Conservation (phyloP, 352 stramenopile species). For the Phytophthora capsici region DNA sequence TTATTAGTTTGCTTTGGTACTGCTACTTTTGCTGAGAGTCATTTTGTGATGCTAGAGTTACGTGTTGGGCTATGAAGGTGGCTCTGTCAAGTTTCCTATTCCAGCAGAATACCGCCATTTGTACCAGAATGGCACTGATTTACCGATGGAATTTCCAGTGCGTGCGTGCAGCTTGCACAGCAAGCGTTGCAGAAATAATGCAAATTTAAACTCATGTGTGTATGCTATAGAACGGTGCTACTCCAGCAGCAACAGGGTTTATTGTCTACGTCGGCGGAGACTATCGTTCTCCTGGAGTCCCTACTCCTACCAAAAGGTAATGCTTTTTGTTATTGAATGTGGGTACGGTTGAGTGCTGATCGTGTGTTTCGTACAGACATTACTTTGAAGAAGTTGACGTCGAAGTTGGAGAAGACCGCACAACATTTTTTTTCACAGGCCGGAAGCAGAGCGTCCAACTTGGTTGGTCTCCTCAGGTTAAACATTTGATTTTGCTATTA, state of each 20-base stretch:
- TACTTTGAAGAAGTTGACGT: constrained; percentile 81
- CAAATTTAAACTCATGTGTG: not conserved
- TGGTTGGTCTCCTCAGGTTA: constrained; percentile 84
- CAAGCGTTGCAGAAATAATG: too few relatives aligned
- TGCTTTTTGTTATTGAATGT: not conserved
- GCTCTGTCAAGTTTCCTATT: constrained; percentile 81
- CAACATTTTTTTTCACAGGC: constrained; percentile 56
- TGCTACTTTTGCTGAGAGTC: not conserved
- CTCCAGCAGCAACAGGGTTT: constrained; percentile 71
- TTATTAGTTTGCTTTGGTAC: not conserved
- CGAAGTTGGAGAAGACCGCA: constrained; percentile 49
- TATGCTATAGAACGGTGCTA: constrained; percentile 67
- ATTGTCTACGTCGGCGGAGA: constrained; percentile 72
- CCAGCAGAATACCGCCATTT: constrained; percentile 71
- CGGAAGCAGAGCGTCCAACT: constrained; percentile 76
- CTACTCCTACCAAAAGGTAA: constrained; percentile 61
- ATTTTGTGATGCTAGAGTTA: constrained; percentile 56
- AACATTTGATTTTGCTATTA: not conserved
- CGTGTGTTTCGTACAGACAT: constrained; percentile 41
- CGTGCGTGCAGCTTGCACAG: constrained; percentile 3
- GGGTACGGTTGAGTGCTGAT: constrained; percentile 1
- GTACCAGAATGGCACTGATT: constrained; percentile 78
- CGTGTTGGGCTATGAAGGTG: constrained; percentile 72
- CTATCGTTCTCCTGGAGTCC: constrained; percentile 42
- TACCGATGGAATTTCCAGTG: constrained; percentile 86